A percentile compares a stretch with the other conserved stretches of the same genome.
Evolutionary conservation across 1,284 basidiomycete species (phyloP).

Genomic region (Austropuccinia psidii): DNA sequence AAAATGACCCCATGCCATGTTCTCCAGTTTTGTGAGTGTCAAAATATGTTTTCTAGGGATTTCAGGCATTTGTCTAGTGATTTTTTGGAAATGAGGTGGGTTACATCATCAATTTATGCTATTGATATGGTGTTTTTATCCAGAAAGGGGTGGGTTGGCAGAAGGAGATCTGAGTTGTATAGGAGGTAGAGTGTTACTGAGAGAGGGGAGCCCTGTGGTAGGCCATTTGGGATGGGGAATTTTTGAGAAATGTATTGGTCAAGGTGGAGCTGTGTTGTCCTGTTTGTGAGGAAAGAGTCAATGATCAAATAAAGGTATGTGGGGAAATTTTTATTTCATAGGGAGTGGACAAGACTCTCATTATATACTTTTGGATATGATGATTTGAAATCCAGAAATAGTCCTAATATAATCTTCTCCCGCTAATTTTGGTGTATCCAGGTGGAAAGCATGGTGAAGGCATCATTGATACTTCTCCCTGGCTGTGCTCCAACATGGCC

Average conservation of each 20-base stretch:
- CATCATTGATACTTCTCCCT: background rate
- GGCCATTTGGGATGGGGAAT: background rate
- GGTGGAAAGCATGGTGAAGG: background rate
- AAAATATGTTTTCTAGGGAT: background rate
- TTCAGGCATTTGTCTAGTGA: background rate
- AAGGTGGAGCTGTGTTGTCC: background rate
- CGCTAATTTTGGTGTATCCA: background rate
- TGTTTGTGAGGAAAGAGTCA: background rate
- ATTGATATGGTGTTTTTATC: background rate
- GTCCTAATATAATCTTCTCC: background rate
- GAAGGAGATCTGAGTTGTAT: conserved; percentile 6
- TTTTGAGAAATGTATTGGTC: background rate
- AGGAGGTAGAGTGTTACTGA: background rate
- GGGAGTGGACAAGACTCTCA: background rate
- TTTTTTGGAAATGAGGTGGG: background rate
- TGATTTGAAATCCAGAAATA: conserved; percentile 17
- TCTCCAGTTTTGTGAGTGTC: background rate
- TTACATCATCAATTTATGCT: conserved; percentile 19
- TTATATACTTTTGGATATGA: conserved; percentile 5
- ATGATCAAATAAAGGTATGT: background rate
- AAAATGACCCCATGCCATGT: conserved; percentile 3
- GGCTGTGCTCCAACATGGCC: background rate
- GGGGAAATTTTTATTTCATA: background rate
- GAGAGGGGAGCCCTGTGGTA: conserved; percentile 13
- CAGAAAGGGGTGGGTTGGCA: background rate